phyloP scores from a whole-genome alignment of 169 alveolate genomes.

The Cyclospora cayetanensis region DNA sequence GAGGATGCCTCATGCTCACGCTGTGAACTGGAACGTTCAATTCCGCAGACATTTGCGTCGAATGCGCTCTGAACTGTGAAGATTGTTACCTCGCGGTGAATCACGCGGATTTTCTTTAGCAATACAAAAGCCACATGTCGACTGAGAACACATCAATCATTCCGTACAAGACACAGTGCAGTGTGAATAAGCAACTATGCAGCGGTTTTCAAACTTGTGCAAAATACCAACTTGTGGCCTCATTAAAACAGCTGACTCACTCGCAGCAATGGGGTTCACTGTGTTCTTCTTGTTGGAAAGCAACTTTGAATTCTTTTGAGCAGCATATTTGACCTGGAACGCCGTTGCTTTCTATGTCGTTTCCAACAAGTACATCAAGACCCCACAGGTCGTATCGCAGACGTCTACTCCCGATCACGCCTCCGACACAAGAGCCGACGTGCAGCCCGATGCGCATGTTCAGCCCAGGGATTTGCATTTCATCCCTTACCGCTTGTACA shows the following conservation, averaged over 20 bases:
- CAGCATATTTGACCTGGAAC: slow-evolving; percentile 91
- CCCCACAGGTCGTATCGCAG: slow-evolving; percentile 96
- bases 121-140: slow-evolving; percentile 45
- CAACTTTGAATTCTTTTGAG: slow-evolving; percentile 81
- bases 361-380: slow-evolving; percentile 93
- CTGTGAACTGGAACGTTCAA: slow-evolving; percentile 29
- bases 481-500: slow-evolving; percentile 58
- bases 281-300: slow-evolving; percentile 57
- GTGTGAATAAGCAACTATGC: not conserved
- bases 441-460: slow-evolving; percentile 99
- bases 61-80: slow-evolving; percentile 58
- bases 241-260: not conserved
- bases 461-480: slow-evolving; percentile 84
- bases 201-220: too few species aligned
- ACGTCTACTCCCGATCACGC: slow-evolving; percentile 94
- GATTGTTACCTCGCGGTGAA: slow-evolving; percentile 55
- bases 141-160: not conserved
- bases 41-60: slow-evolving; percentile 38
- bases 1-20: not conserved
- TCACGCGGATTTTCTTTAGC: slow-evolving; percentile 48
- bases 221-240: not conserved
- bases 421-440: slow-evolving; percentile 96
- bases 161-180: not conserved
- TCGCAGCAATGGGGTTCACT: slow-evolving; percentile 58
- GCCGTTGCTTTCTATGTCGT: slow-evolving; percentile 93